Evolutionary conservation across 2,329 filamentous ascomycete genomes (phyloP).

Genomic region (Zymoseptoria tritici): DNA sequence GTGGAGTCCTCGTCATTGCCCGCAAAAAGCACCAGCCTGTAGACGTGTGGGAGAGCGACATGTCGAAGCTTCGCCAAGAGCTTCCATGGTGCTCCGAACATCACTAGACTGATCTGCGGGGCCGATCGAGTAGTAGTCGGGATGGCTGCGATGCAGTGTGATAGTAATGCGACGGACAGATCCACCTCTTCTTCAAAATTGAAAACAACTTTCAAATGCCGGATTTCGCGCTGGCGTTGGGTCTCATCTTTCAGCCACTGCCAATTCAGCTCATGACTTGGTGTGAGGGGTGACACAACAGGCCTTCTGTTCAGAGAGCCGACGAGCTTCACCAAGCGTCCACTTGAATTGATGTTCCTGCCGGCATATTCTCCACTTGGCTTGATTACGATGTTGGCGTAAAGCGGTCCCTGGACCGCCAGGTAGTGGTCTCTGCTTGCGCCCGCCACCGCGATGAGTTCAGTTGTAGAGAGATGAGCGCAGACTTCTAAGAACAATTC

Average conservation of each 20-base stretch:
- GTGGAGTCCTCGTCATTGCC: background rate
- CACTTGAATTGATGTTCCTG: slow-evolving; percentile 8
- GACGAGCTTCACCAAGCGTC: slow-evolving; percentile 12
- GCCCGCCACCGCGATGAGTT: slow-evolving; percentile 11
- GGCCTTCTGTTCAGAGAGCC: slow-evolving; percentile 9
- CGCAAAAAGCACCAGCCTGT: slow-evolving; percentile 6
- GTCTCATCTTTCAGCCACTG: slow-evolving; percentile 15
- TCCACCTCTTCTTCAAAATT: slow-evolving; percentile 4
- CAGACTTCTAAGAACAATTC: slow-evolving; percentile 20
- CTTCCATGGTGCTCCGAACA: slow-evolving; percentile 5
- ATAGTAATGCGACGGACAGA: background rate
- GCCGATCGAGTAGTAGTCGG: background rate
- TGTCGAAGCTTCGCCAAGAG: slow-evolving; percentile 9
- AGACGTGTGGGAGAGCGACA: slow-evolving; percentile 11
- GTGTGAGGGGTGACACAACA: slow-evolving; percentile 14
- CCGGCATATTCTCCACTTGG: slow-evolving; percentile 7
- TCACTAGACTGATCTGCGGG: background rate
- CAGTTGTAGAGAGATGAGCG: slow-evolving; percentile 8
- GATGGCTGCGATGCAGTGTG: slow-evolving; percentile 15
- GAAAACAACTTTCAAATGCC: slow-evolving; percentile 9
- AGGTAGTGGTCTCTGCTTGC: slow-evolving; percentile 17
- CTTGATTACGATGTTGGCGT: slow-evolving; percentile 8
- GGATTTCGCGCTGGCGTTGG: slow-evolving; percentile 16
- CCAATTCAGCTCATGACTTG: slow-evolving; percentile 14
- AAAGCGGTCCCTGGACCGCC: slow-evolving; percentile 17